Percentiles rank a stretch among this genome's conserved stretches.
phyloP scores from a whole-genome alignment of 257 asterid species.

The Ilex aquifolium region DNA sequence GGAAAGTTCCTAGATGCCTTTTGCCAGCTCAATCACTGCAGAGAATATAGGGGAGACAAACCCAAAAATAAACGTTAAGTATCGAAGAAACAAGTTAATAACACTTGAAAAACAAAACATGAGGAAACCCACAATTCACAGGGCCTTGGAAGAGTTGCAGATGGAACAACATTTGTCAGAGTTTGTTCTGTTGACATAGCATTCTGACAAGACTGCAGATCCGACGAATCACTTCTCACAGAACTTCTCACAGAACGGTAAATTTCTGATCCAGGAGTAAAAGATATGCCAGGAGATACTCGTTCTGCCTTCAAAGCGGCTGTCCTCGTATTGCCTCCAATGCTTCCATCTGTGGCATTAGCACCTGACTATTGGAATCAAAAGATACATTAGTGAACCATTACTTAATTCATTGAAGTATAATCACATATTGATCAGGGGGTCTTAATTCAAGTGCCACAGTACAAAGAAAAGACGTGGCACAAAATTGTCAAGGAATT shows the following conservation, averaged over 20 bases:
- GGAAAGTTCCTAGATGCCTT: background rate
- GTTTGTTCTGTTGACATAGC: conserved; percentile 8
- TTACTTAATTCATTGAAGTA: background rate
- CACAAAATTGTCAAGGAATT: background rate
- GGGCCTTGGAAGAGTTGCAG: background rate
- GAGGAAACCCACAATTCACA: conserved; percentile 18
- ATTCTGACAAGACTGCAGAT: conserved; percentile 8
- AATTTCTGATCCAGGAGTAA: conserved; percentile 30
- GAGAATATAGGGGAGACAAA: background rate
- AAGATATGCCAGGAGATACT: conserved; percentile 22
- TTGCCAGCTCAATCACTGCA: background rate
- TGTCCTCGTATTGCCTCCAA: conserved; percentile 5
- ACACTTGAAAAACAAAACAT: background rate
- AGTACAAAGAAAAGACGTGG: background rate
- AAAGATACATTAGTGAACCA: conserved; percentile 17
- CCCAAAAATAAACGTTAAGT: background rate
- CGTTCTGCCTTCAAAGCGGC: conserved; percentile 6
- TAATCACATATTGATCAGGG: no score
- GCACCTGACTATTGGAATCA: conserved; percentile 27
- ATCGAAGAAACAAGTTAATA: no score
- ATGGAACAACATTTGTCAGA: conserved; percentile 6
- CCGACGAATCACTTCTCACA: conserved; percentile 23
- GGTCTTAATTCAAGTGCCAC: background rate
- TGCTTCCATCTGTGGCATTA: conserved; percentile 18
- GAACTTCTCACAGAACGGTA: conserved; percentile 24